A percentile compares a stretch with the other conserved stretches of the same genome.
Conservation (phyloP, 164 flowering plant species). For the Platanus orientalis region DNA sequence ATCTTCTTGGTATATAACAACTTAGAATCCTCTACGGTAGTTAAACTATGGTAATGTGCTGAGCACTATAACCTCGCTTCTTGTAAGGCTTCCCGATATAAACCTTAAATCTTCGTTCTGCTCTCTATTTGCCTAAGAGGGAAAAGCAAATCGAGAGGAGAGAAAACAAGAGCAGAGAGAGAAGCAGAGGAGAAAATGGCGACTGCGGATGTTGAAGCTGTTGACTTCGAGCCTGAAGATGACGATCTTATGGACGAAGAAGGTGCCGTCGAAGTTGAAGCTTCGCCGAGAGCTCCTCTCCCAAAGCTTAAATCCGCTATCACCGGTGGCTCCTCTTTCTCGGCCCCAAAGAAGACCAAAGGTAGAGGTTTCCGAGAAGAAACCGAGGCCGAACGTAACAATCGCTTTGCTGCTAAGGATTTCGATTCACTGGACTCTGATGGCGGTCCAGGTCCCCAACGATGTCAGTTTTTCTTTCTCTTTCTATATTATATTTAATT, state of each 20-base stretch:
- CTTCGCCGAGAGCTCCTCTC: constrained; percentile 38
- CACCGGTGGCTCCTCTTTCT: constrained; percentile 48
- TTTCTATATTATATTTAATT: background rate
- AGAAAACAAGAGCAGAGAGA: background rate
- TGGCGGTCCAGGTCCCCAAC: constrained; percentile 77
- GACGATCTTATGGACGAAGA: constrained; percentile 97
- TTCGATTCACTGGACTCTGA: constrained; percentile 75
- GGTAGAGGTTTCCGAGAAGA: constrained; percentile 87
- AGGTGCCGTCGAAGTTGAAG: constrained; percentile 50
- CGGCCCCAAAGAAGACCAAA: constrained; percentile 68
- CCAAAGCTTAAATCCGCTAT: constrained; percentile 83
- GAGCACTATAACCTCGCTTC: too few relatives aligned
- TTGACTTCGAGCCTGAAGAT: constrained; percentile 91
- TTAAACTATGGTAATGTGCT: too few relatives aligned
- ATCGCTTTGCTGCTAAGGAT: constrained; percentile 55
- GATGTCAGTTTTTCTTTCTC: constrained; percentile 49
- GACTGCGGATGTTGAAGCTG: constrained; percentile 62
- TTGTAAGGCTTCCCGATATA: too few relatives aligned
- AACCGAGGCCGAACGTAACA: constrained; percentile 47
- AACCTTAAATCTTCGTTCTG: too few relatives aligned
- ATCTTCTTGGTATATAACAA: too few relatives aligned
- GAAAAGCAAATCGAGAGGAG: background rate
- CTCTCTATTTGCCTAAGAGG: too few relatives aligned
- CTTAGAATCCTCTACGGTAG: too few relatives aligned
- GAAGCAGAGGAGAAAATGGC: constrained; percentile 48